phyloP scores from a whole-genome alignment of 768 basidiomycete species.

The Kwoniella botswanensis region DNA sequence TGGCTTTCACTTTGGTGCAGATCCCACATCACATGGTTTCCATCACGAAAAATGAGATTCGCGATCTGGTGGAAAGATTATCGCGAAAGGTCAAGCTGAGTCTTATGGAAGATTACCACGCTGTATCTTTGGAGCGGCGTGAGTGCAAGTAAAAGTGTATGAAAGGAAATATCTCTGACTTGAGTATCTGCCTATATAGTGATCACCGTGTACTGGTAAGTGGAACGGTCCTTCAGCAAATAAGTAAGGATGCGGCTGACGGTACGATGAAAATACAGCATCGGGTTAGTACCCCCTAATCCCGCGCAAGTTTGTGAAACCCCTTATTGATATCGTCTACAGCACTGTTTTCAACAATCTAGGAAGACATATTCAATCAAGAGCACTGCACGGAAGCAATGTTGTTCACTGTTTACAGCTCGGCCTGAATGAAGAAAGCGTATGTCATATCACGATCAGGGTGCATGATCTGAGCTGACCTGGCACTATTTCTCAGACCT shows the following conservation, averaged over 20 bases:
- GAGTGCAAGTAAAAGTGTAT: background rate
- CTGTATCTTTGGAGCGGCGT: constrained; percentile 5
- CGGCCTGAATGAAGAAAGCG: constrained; percentile 15
- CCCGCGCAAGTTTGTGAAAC: background rate
- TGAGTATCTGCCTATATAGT: background rate
- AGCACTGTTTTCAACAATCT: constrained; percentile 9
- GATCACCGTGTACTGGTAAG: constrained; percentile 10
- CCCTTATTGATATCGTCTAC: background rate
- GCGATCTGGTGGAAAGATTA: constrained; percentile 7
- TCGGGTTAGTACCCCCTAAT: background rate
- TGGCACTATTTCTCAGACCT: background rate
- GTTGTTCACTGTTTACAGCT: constrained; percentile 7
- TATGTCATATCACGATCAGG: background rate
- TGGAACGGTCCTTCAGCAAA: background rate
- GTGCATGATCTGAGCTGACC: background rate
- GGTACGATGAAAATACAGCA: background rate
- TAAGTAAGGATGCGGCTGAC: background rate
- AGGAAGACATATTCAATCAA: constrained; percentile 5
- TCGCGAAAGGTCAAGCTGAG: constrained; percentile 6
- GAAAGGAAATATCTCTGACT: background rate
- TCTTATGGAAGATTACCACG: constrained; percentile 8
- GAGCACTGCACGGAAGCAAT: constrained; percentile 11
- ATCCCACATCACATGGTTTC: constrained; percentile 10
- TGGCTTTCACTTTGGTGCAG: constrained; percentile 14
- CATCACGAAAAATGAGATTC: constrained; percentile 4